Conservation (phyloP, 345 rosid genomes). For the Lepidium didymum region DNA sequence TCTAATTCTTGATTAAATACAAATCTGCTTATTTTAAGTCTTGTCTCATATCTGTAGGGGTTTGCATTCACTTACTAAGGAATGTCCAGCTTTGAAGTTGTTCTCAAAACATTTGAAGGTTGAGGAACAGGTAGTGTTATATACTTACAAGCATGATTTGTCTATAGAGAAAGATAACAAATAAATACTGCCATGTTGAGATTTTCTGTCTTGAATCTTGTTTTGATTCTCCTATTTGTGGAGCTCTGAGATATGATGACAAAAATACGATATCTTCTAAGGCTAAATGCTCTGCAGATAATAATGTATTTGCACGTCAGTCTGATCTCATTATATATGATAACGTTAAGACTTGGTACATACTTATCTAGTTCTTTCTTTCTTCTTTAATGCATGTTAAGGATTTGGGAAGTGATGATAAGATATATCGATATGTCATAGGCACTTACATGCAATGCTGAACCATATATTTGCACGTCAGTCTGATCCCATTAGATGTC, state of each 20-base stretch:
- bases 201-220: neutral
- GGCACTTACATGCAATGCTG: constrained; percentile 38
- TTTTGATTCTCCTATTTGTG: neutral
- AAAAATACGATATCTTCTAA: constrained; percentile 20
- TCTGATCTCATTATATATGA: constrained; percentile 32
- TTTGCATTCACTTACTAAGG: constrained; percentile 50
- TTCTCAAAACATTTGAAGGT: constrained; percentile 89
- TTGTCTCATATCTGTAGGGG: constrained; percentile 39
- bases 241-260: constrained; percentile 29
- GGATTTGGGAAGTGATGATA: constrained; percentile 44
- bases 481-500: constrained; percentile 41
- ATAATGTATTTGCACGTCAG: constrained; percentile 46
- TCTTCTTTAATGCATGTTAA: neutral
- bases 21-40: neutral
- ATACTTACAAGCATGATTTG: neutral
- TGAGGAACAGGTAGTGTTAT: constrained; percentile 70
- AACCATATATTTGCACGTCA: constrained; percentile 53
- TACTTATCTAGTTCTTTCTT: neutral
- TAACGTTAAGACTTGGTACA: neutral
- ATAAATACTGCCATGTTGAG: neutral
- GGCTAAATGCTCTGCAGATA: constrained; percentile 30
- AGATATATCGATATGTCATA: constrained; percentile 25
- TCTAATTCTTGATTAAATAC: neutral
- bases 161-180: neutral
- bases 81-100: constrained; percentile 66